A percentile compares a stretch with the other conserved stretches of the same genome.
Conservation (phyloP, 495 filamentous ascomycete species). For the Penicillium coffeae region DNA sequence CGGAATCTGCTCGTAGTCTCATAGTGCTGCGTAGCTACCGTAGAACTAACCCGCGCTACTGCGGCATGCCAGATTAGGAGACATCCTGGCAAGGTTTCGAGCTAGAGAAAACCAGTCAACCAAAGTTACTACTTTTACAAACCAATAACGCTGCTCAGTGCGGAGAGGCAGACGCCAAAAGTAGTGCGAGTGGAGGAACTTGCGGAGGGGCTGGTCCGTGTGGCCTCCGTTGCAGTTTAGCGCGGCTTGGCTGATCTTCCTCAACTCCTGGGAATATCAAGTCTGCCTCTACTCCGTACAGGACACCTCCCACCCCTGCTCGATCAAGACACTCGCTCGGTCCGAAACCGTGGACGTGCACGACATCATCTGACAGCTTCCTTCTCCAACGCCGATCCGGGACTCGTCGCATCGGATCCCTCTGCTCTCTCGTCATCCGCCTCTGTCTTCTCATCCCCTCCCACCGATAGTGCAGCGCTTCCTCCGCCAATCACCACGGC, state of each 20-base stretch:
- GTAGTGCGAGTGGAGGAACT: constrained; percentile 3
- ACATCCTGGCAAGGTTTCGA: not conserved
- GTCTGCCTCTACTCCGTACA: not conserved
- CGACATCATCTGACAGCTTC: constrained; percentile 28
- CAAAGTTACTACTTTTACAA: not conserved
- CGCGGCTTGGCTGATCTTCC: not conserved
- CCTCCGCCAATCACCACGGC: constrained; percentile 21
- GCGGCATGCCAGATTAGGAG: not conserved
- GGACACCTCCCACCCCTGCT: constrained; percentile 1
- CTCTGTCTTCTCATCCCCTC: constrained; percentile 9
- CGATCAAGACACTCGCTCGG: constrained; percentile 10
- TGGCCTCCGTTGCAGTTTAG: not conserved
- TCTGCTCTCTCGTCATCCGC: constrained; percentile 28
- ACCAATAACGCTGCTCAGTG: not conserved
- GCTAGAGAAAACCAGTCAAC: not conserved
- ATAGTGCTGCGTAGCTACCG: not conserved
- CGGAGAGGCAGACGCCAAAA: not conserved
- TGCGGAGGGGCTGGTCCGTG: constrained; percentile 8
- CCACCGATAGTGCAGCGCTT: constrained; percentile 23
- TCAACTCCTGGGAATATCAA: not conserved
- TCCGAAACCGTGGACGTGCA: constrained; percentile 8
- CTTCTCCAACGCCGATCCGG: constrained; percentile 20
- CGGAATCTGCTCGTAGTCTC: too few species aligned
- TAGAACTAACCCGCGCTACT: not conserved
- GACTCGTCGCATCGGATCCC: constrained; percentile 27